Evolutionary conservation across 805 yeast species (phyloP), one percentile per base, ranked within the genome.

Genomic region (Saturnispora diversa): DNA sequence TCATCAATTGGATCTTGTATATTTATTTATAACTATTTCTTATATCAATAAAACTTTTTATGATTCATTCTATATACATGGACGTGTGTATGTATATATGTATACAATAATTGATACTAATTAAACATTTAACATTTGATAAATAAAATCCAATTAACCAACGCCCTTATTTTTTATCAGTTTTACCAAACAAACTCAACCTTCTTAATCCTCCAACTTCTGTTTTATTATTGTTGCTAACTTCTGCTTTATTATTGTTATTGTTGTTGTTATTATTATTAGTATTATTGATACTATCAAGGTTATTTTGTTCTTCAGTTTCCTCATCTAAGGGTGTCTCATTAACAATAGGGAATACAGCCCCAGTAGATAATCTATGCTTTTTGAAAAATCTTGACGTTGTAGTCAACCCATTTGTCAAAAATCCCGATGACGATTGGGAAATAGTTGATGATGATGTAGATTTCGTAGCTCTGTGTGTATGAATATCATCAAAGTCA

Each of bases 111-210:
- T n/a, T n/a, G n/a, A n/a, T n/a, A n/a, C n/a, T n/a, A n/a, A n/a
- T n/a, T n/a, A n/a, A n/a, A n/a, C n/a, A n/a, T n/a, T n/a, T n/a
- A n/a, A n/a, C n/a, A n/a, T n/a, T n/a, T n/a, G n/a, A n/a, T n/a
- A n/a, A n/a, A n/a, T 23, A 23, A 23, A 8, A 23, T 23, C 26
- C 26, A 23, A 23, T n/a, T 13, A n/a, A 10, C 11, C 29, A 12
- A n/a, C 28, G 20, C 26, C 23, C 15, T 12, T 36, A 16, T 23
- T 55, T 57, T 22, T 43, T 45, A n/a, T 51, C 54, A 31, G 54
- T 50, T 34, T 53, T 59, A 42, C 56, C 55, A 19, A 62, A 56
- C 46, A 61, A 50, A 39, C 57, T 54, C 28, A 60, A 44, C 34
- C 58, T 50, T 39, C 59, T 54, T 24, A 60, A 43, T 28, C 59